These are phyloP conservation scores for Capsella rubella DNA, from an alignment of 441 rosid species.

Conservation along the genomic window DNA sequence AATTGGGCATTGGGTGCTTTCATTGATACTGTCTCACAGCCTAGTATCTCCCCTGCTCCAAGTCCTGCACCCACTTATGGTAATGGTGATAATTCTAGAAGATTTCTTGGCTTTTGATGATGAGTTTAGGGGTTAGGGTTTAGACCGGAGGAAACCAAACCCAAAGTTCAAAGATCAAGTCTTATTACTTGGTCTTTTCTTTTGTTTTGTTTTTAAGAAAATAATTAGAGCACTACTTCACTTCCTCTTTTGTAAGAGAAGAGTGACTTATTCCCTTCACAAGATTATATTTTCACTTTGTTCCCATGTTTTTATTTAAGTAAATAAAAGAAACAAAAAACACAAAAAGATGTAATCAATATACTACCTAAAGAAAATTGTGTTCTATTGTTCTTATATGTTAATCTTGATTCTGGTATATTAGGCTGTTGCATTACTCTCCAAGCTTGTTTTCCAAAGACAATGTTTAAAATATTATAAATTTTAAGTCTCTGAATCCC, in stretches of 20 bases:
- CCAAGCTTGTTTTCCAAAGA: too few relatives aligned
- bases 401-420: too few relatives aligned
- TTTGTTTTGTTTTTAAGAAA: background rate
- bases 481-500: too few relatives aligned
- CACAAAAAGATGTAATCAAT: too few relatives aligned
- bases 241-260: background rate
- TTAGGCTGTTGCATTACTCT: too few relatives aligned
- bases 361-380: too few relatives aligned
- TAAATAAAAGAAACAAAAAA: too few relatives aligned
- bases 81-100: background rate
- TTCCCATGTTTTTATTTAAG: too few relatives aligned
- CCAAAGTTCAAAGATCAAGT: background rate
- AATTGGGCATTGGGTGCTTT: background rate
- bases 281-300: too few relatives aligned
- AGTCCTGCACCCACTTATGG: background rate
- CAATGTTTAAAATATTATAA: too few relatives aligned
- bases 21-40: background rate
- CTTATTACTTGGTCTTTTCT: background rate
- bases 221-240: background rate
- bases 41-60: background rate
- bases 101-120: conserved; percentile 15
- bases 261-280: background rate
- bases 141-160: background rate
- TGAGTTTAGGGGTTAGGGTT: too few relatives aligned
- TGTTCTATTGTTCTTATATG: too few relatives aligned